These are phyloP conservation scores for Metarhizium brunneum DNA, from an alignment of 2,329 filamentous ascomycete genomes.

Conservation along the genomic window DNA sequence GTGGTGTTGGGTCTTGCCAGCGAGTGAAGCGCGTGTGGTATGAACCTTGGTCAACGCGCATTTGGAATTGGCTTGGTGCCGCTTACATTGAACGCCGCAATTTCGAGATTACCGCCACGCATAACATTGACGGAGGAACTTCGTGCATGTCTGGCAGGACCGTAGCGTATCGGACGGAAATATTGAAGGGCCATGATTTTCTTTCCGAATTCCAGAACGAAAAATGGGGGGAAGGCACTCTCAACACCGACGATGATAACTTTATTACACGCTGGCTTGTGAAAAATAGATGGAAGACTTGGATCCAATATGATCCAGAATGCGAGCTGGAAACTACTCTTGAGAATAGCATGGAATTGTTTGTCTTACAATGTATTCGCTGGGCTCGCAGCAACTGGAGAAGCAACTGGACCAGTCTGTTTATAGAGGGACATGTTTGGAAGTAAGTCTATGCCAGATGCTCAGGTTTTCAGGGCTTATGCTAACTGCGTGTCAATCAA, in stretches of 20 bases:
- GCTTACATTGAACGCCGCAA: constrained; percentile 90
- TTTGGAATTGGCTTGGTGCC: constrained; percentile 85
- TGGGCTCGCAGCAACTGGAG: constrained; percentile 98
- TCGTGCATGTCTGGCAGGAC: constrained; percentile 94
- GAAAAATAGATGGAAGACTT: constrained; percentile 84
- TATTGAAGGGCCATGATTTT: constrained; percentile 78
- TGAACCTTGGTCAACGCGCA: constrained; percentile 47
- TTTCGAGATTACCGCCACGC: constrained; percentile 93
- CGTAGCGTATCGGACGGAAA: constrained; percentile 82
- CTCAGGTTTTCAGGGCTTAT: not conserved
- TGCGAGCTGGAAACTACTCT: constrained; percentile 90
- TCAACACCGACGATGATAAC: constrained; percentile 97
- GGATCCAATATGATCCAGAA: constrained; percentile 86
- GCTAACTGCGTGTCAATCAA: not conserved
- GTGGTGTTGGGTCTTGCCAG: constrained; percentile 89
- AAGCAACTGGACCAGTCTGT: constrained; percentile 86
- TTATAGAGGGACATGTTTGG: constrained; percentile 76
- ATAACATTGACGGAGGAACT: constrained; percentile 90
- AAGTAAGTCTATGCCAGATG: constrained; percentile 52
- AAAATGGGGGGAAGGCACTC: constrained; percentile 77
- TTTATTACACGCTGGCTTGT: constrained; percentile 97
- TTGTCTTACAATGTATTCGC: constrained; percentile 84
- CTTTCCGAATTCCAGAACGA: constrained; percentile 85
- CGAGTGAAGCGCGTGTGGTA: constrained; percentile 62
- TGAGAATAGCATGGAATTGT: constrained; percentile 71